Percentiles rank a stretch among this genome's conserved stretches.
Conservation (phyloP, 768 basidiomycete genomes). For the Pleurotus sapidus region DNA sequence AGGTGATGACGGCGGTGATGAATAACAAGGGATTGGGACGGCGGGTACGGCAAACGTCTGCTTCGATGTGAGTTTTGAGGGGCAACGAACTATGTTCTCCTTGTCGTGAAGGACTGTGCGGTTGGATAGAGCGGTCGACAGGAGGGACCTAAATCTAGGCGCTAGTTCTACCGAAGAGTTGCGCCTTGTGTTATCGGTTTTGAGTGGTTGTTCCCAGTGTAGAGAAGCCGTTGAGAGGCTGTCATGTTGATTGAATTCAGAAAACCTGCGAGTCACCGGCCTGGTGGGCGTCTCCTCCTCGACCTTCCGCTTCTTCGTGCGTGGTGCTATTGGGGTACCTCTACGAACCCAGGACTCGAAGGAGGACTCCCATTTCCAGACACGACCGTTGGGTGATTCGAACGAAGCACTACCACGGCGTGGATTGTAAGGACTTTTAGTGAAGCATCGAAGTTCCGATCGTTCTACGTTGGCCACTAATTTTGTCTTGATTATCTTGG, state of each 20-base stretch:
- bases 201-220: not conserved
- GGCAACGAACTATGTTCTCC: not conserved
- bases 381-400: constrained; percentile 5
- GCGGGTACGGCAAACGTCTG: not conserved
- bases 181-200: constrained; percentile 7
- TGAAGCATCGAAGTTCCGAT: constrained; percentile 50
- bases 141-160: constrained; percentile 11
- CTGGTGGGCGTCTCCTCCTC: constrained; percentile 9
- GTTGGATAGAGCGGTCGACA: constrained; percentile 13
- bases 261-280: not conserved
- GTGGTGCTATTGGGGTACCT: not conserved
- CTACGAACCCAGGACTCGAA: constrained; percentile 42
- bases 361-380: constrained; percentile 50
- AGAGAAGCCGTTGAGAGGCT: not conserved
- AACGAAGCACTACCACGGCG: not conserved
- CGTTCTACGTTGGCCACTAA: constrained; percentile 46
- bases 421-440: constrained; percentile 15
- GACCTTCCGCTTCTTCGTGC: constrained; percentile 18
- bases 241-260: too few relatives aligned
- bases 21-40: constrained; percentile 1
- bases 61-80: not conserved
- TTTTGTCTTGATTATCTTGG: constrained; percentile 29
- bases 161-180: constrained; percentile 3
- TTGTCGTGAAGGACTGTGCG: constrained; percentile 12
- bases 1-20: not conserved